phyloP scores from a whole-genome alignment of 1,284 basidiomycete genomes.

The Trichosporon ovoides region DNA sequence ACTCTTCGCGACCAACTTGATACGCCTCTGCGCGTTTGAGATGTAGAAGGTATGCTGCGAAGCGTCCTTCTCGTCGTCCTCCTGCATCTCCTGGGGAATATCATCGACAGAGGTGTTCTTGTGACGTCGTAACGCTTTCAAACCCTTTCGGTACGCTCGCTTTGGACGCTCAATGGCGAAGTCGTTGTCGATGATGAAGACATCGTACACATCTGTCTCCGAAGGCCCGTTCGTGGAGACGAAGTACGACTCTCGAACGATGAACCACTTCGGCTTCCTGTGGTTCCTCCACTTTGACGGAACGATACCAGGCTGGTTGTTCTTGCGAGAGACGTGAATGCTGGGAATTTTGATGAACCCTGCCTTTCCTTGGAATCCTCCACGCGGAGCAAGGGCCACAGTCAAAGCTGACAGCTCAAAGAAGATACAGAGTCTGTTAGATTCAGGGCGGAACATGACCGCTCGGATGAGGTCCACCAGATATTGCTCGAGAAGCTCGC shows the following conservation, averaged over 20 bases:
- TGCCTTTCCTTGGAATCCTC: slow-evolving; percentile 76
- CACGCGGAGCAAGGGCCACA: slow-evolving; percentile 72
- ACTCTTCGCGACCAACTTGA: slow-evolving; percentile 84
- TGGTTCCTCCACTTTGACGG: slow-evolving; percentile 59
- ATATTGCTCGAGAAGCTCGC: slow-evolving; percentile 79
- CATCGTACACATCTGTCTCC: slow-evolving; percentile 77
- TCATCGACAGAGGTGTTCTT: neutral
- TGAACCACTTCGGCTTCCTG: slow-evolving; percentile 81
- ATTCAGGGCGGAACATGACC: slow-evolving; percentile 93
- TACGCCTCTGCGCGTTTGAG: slow-evolving; percentile 78
- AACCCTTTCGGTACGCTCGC: slow-evolving; percentile 42
- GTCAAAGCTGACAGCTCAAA: slow-evolving; percentile 89
- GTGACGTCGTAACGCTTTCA: slow-evolving; percentile 13
- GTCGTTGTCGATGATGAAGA: slow-evolving; percentile 86
- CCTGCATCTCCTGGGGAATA: slow-evolving; percentile 17
- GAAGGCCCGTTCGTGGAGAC: slow-evolving; percentile 83
- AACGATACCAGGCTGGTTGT: slow-evolving; percentile 49
- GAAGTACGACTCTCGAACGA: slow-evolving; percentile 87
- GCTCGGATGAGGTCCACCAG: slow-evolving; percentile 80
- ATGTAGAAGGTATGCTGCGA: slow-evolving; percentile 87
- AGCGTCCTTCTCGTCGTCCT: slow-evolving; percentile 37
- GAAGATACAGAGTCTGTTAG: slow-evolving; percentile 89
- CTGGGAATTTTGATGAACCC: slow-evolving; percentile 64
- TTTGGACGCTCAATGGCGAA: slow-evolving; percentile 68
- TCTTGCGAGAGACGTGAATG: slow-evolving; percentile 49